Conservation (phyloP, 2,329 filamentous ascomycete genomes). For the Apiospora phragmitis region DNA sequence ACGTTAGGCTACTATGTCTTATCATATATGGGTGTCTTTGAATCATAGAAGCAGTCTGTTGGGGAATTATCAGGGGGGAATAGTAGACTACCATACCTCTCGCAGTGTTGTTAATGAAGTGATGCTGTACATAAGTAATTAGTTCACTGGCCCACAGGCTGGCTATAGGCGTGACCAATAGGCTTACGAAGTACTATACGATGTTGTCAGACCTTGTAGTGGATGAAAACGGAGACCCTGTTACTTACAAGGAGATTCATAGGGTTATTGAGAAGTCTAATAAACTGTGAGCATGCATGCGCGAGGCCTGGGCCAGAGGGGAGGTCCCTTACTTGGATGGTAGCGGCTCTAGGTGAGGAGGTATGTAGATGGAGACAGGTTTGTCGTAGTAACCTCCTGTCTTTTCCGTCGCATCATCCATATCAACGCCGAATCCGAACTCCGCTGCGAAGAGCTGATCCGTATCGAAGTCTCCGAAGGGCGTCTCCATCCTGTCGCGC, state of each 20-base stretch:
- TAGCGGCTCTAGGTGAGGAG: constrained; percentile 48
- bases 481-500: constrained; percentile 26
- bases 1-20: background rate
- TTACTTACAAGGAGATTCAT: constrained; percentile 69
- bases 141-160: background rate
- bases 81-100: constrained; percentile 46
- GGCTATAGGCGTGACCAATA: background rate
- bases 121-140: constrained; percentile 37
- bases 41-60: background rate
- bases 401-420: constrained; percentile 53
- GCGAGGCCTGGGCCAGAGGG: constrained; percentile 36
- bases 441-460: constrained; percentile 39
- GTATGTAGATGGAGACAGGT: constrained; percentile 62
- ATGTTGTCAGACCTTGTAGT: constrained; percentile 15
- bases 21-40: constrained; percentile 23
- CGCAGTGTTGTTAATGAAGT: constrained; percentile 78
- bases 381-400: constrained; percentile 69
- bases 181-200: constrained; percentile 47
- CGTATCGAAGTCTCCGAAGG: constrained; percentile 30
- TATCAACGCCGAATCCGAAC: constrained; percentile 48
- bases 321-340: constrained; percentile 41
- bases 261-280: constrained; percentile 64
- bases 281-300: constrained; percentile 19
- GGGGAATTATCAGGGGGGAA: background rate
- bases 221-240: constrained; percentile 16